Evolutionary conservation across 208 protist species (phyloP).

Genomic region (Trypanosoma platydactyli): DNA sequence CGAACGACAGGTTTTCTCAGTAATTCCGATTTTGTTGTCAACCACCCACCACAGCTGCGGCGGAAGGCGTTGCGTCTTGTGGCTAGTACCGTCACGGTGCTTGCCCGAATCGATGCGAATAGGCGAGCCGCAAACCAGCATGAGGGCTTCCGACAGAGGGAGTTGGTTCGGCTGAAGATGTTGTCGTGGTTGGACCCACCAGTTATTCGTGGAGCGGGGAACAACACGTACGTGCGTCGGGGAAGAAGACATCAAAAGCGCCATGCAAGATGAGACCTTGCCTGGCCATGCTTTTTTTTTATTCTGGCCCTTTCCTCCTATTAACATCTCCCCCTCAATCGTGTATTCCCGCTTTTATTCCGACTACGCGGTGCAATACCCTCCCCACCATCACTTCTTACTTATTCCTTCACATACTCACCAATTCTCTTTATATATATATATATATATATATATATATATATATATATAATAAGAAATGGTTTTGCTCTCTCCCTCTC

Average conservation of each 20-base stretch:
- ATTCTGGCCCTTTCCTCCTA: too few species aligned
- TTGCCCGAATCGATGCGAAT: slow-evolving; percentile 87
- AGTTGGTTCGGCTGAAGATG: slow-evolving; percentile 62
- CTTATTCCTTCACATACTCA: too few species aligned
- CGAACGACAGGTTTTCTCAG: slow-evolving; percentile 86
- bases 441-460: neutral
- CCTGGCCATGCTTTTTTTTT: neutral
- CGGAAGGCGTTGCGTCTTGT: slow-evolving; percentile 85
- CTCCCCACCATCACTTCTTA: too few species aligned
- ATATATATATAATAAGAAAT: neutral
- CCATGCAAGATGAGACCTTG: neutral
- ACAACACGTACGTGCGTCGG: slow-evolving; percentile 87
- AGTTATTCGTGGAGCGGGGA: slow-evolving; percentile 74
- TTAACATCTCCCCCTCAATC: too few species aligned
- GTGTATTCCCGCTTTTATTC: too few species aligned
- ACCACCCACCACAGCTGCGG: slow-evolving; percentile 79
- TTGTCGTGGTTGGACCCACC: slow-evolving; percentile 78
- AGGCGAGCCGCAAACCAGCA: slow-evolving; percentile 62
- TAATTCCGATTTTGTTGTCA: slow-evolving; percentile 82
- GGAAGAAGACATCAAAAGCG: slow-evolving; percentile 57
- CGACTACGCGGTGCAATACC: too few species aligned
- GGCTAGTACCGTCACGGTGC: slow-evolving; percentile 45
- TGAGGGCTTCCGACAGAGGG: slow-evolving; percentile 69
- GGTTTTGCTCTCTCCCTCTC: neutral
- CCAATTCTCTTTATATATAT: neutral